Base-by-base conservation (phyloP, 805 yeast species). In the Saccharomyces mikatae region DNA sequence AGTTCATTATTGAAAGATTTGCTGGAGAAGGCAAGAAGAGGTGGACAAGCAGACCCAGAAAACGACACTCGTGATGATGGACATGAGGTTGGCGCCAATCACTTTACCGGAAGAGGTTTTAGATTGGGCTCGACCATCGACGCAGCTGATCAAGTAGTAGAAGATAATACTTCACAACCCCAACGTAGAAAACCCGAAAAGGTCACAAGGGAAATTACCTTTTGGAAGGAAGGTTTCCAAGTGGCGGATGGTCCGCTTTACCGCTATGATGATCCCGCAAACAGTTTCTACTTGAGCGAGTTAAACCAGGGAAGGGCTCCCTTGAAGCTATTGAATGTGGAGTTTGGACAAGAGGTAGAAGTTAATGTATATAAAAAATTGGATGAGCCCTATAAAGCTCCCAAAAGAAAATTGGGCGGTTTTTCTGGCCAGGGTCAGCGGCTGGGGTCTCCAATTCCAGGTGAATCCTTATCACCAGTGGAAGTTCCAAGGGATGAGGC, bases 221-320 rank as follows among this genome's bases (percentile, higher is more conserved):
- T 94, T 69, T 94, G 99, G 99, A 86, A 83, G 61, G 92, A 94
- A 64, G 99, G 99, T 1, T 94, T 94, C 72, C 89, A 89, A 58
- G 90, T 94, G 27, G 98, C 94, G 31, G 96, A 91, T 50, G 98
- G 98, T 2, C 81, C 81, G 26, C 77, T 94, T 54, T 85, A 80
- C 68, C 77, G 94, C 55, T 94, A 90, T 68, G 97, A 92, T 64
- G 98, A 94, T 68, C 96, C 96, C 5, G 82, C 80, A n/a, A 94
- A 92, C 68, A 84, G 84, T 49, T 80, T 78, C 47, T 86, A 88
- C 59, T 75, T 94, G 62, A 79, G 83, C 59, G 94, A 91, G 60
- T 78, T 94, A 71, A 87, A 88, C 65, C 79, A 83, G 54, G 99
- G 99, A 9, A 78, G 95, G 55, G 99, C 97, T 0, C 99, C 99